Evolutionary conservation across 306 rosid genomes (phyloP), one percentile per base, ranked within the genome.

Genomic region (Pyrus betulifolia): DNA sequence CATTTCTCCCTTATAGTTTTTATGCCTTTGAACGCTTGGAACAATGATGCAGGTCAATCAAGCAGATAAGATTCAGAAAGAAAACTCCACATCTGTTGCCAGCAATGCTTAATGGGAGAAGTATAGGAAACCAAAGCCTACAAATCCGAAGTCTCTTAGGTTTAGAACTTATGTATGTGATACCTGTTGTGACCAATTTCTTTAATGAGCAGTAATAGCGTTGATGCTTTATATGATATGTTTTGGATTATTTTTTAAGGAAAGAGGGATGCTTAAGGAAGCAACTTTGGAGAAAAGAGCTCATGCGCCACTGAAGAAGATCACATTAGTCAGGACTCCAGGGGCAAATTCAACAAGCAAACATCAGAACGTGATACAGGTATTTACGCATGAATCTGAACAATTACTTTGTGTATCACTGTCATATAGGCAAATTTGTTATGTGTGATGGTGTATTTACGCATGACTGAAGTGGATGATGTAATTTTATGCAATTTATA

Each of bases 181-280:
- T 52, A 59, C 70, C 21, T 79, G 52, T 81, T 70, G 71, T 59
- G 58, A 71, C 65, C 64, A 70, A 49, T 69, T 71, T 75, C 62
- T 31, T 31, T 67, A 22, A 57, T 21, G 22, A 33, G 46, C 57
- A 10, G 7, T 12, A 35, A 14, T 35, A 45, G 65, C 33, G 19
- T 52, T 40, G 13, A 5, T 33, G 55, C 60, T 78, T n/a, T 64
- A 67, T 76, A 70, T 75, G 70, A 83, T 76, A 54, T 30, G n/a
- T 6, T 66, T 54, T 67, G 31, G 27, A 38, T 44, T 76, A 45
- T 45, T 78, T 69, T 38, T 4, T 85, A 95, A 38, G 97, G 97
- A 95, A 88, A 92, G 99, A 81, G 82, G 88, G 49, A 89, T 95
- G 81, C 93, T 92, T 15, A 92, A 92, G 84, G 99, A 95, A 88